Base-by-base conservation (phyloP, 805 yeast genomes). In the Kodamaea kakaduensis region DNA sequence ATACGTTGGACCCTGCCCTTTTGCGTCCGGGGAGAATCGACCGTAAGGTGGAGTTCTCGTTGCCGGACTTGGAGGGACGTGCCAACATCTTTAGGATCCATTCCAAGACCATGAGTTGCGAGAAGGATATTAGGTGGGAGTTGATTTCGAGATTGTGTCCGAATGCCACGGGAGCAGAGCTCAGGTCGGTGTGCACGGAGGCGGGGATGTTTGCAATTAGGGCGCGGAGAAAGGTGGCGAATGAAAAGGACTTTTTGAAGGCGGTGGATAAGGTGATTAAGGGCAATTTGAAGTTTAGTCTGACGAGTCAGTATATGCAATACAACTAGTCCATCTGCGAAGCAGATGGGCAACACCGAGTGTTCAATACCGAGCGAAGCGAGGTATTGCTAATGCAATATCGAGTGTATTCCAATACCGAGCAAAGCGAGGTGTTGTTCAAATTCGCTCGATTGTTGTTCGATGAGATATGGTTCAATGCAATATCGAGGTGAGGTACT, bases 121-220 rank as follows among this genome's bases (percentile, higher is more conserved):
- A 93, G 63, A 81, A 96, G 56, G 95, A 87, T 52, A 93, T 93
- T 40, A 81, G 98, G 64, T 93, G 99, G 99, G 98, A 93, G 67
- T 75, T 93, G 54, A 93, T 93, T 54, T 89, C 97, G 14, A 77
- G 99, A 58, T 72, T 93, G 55, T 93, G 98, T 69, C 98, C 98
- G 43, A 93, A 94, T 59, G 84, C 96, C 13, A 93, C 98, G 1
- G 99, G 99, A 62, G 99, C 99, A 3, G 98, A 93, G 68, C 73
- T 93, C 51, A 81, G 98, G 58, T 90, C 97, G 5, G 98, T 93
- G 12, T 93, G 98, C 63, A 93, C 98, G 1, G 99, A 93, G 63
- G 98, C 98, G 3, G 99, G 99, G 52, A 93, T 93, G 98, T 93
- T 89, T 71, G 98, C 99, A 29, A 93, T 93, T 37, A 79, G 99